Evolutionary conservation across 2,329 filamentous ascomycete genomes (phyloP), one percentile per base, ranked within the genome.

Genomic region (Westerdykella aurantiaca): DNA sequence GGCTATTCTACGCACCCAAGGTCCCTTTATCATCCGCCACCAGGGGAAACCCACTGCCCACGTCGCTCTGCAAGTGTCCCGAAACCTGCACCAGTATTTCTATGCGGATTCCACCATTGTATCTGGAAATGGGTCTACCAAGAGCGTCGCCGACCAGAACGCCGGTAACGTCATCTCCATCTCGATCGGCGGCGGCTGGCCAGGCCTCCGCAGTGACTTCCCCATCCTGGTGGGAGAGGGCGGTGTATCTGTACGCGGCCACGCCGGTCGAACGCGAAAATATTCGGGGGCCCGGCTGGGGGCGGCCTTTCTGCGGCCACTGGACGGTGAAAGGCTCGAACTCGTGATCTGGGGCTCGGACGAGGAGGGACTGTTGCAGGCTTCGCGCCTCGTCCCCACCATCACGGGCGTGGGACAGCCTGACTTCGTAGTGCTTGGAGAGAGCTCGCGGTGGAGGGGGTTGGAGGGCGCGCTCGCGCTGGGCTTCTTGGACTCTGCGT

Each of bases 61-160:
- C 16, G 52, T 74, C 34, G 76, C 77, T 1, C 53, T 79, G 4
- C 77, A 81, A 49, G 69, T 79, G 34, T 76, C 77, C 21, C 72
- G 76, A 25, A 81, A 80, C 51, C 63, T 81, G 3, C 69, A 75
- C 47, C 78, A 81, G 53, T 81, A 81, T 53, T 79, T 77, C 58
- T 70, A 66, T 39, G 77, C 77, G 14, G 77, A 80, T 51, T 66
- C 73, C 2, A 51, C 64, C 6, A 70, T 79, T 39, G 41, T 61
- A 6, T 41, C 48, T 1, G 43, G 54, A 11, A 9, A 21, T 12
- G 31, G 1, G 23, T 35, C 33, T 6, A 43, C 43, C 1, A 13
- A n/a, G 1, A 31, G 40, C 4, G 35, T 41, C 12, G 13, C 14
- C 9, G 34, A 34, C 1, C 33, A 34, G 11, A 25, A 14, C 1